A percentile compares a stretch with the other conserved stretches of the same genome.
Evolutionary conservation across 148 eudicot genomes (phyloP).

Genomic region (Chenopodium berlandieri): DNA sequence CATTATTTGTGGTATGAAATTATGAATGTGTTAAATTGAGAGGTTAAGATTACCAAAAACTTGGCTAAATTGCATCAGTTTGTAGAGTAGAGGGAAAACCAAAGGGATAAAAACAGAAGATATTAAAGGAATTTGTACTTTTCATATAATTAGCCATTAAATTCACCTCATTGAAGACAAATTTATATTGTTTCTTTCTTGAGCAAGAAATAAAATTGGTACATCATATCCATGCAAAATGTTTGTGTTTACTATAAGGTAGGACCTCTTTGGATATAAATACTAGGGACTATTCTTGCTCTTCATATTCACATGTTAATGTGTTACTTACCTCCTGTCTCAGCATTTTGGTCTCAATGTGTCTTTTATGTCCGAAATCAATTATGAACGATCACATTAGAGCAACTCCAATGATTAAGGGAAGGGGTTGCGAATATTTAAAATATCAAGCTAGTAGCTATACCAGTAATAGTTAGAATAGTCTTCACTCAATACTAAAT

Average conservation of each 20-base stretch:
- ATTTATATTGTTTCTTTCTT: background rate
- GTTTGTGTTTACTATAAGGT: background rate
- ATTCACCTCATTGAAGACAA: conserved; percentile 16
- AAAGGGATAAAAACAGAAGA: conserved; percentile 17
- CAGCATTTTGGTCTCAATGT: background rate
- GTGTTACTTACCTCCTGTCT: background rate
- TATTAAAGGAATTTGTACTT: conserved; percentile 14
- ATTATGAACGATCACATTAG: background rate
- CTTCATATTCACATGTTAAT: background rate
- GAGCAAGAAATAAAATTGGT: background rate
- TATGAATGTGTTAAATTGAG: background rate
- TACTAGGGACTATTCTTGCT: background rate
- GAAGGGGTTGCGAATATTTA: too few species aligned
- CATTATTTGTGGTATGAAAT: background rate
- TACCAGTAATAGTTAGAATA: too few species aligned
- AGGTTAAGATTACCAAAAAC: conserved; percentile 6
- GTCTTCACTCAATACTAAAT: too few species aligned
- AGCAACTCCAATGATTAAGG: too few species aligned
- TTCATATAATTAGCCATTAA: conserved; percentile 18
- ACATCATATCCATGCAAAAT: background rate
- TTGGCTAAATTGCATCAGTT: background rate
- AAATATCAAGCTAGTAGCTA: too few species aligned
- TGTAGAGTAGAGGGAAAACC: conserved; percentile 1
- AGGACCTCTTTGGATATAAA: background rate
- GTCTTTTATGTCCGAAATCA: background rate